Percentiles rank a stretch among this genome's conserved stretches.
Evolutionary conservation across 1,284 basidiomycete genomes (phyloP).

Genomic region (Lentinus polychrous): DNA sequence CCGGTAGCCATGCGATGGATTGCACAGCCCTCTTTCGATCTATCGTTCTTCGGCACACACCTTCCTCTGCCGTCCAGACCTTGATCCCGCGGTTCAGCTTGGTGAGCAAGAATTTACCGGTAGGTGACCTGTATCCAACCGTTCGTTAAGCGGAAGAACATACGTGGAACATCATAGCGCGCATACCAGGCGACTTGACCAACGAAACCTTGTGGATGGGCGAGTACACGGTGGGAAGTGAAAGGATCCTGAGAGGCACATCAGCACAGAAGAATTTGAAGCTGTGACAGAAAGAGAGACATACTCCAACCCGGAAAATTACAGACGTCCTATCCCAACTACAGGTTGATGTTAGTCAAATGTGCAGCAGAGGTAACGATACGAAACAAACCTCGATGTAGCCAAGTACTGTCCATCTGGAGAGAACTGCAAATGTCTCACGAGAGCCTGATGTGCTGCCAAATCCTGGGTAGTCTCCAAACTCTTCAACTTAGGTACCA

Average conservation of each 20-base stretch:
- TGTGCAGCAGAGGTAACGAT: not conserved
- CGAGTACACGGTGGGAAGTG: slow-evolving; percentile 55
- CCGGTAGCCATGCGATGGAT: slow-evolving; percentile 68
- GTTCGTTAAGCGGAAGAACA: not conserved
- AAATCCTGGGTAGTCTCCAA: slow-evolving; percentile 55
- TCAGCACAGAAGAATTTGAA: slow-evolving; percentile 1
- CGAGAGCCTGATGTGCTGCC: slow-evolving; percentile 57
- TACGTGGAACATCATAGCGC: not conserved
- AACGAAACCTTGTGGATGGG: slow-evolving; percentile 69
- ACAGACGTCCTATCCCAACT: slow-evolving; percentile 76
- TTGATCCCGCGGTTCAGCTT: slow-evolving; percentile 67
- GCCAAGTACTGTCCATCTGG: slow-evolving; percentile 65
- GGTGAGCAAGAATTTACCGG: slow-evolving; percentile 54
- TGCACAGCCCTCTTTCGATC: slow-evolving; percentile 55
- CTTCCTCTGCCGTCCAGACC: slow-evolving; percentile 71
- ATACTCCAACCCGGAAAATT: slow-evolving; percentile 64
- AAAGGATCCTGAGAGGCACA: slow-evolving; percentile 41
- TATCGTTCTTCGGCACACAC: slow-evolving; percentile 67
- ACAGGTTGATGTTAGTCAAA: slow-evolving; percentile 6
- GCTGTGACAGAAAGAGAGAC: slow-evolving; percentile 16
- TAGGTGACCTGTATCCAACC: slow-evolving; percentile 54
- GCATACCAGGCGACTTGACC: slow-evolving; percentile 71
- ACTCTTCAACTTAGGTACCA: slow-evolving; percentile 52
- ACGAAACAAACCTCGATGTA: slow-evolving; percentile 51
- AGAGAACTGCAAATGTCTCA: slow-evolving; percentile 66